A percentile compares a stretch with the other conserved stretches of the same genome.
Conservation (phyloP, 2,329 filamentous ascomycete species). For the Fragosphaeria purpurea region DNA sequence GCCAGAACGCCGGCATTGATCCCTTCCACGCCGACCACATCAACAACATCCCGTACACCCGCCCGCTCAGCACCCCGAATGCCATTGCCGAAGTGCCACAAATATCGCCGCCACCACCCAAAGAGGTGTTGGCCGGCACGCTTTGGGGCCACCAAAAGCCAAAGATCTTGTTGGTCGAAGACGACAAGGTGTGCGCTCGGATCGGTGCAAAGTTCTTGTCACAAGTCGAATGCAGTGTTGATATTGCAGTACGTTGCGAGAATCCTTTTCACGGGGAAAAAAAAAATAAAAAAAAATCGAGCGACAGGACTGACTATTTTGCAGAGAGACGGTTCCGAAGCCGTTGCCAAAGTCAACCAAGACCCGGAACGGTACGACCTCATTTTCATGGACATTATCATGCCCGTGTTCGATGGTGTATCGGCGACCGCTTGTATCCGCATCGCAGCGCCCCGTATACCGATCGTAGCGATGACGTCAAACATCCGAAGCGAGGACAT, state of each 20-base stretch:
- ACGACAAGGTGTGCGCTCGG: slow-evolving; percentile 56
- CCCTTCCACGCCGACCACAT: slow-evolving; percentile 92
- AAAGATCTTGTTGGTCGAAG: slow-evolving; percentile 83
- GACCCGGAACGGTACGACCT: slow-evolving; percentile 47
- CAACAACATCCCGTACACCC: slow-evolving; percentile 80
- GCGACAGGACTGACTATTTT: slow-evolving; percentile 16
- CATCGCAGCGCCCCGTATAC: slow-evolving; percentile 69
- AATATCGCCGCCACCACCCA: slow-evolving; percentile 23
- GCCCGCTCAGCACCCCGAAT: slow-evolving; percentile 54
- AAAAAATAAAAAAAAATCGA: not conserved
- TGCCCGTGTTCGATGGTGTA: slow-evolving; percentile 92
- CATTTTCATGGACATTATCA: slow-evolving; percentile 90
- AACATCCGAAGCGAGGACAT: slow-evolving; percentile 97
- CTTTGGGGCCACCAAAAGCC: slow-evolving; percentile 57
- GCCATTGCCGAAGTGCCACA: slow-evolving; percentile 32
- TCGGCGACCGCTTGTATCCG: slow-evolving; percentile 90
- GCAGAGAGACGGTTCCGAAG: slow-evolving; percentile 73
- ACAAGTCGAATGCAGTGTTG: slow-evolving; percentile 56
- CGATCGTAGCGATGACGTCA: slow-evolving; percentile 97
- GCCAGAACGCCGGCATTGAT: slow-evolving; percentile 83
- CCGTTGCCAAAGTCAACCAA: slow-evolving; percentile 69
- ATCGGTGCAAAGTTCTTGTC: slow-evolving; percentile 60
- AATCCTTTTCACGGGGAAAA: not conserved
- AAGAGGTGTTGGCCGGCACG: slow-evolving; percentile 27
- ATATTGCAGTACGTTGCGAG: slow-evolving; percentile 47